Percentiles rank a stretch among this genome's conserved stretches.
Conservation (phyloP, 495 filamentous ascomycete species). For the Astrothelium macrocarpum region DNA sequence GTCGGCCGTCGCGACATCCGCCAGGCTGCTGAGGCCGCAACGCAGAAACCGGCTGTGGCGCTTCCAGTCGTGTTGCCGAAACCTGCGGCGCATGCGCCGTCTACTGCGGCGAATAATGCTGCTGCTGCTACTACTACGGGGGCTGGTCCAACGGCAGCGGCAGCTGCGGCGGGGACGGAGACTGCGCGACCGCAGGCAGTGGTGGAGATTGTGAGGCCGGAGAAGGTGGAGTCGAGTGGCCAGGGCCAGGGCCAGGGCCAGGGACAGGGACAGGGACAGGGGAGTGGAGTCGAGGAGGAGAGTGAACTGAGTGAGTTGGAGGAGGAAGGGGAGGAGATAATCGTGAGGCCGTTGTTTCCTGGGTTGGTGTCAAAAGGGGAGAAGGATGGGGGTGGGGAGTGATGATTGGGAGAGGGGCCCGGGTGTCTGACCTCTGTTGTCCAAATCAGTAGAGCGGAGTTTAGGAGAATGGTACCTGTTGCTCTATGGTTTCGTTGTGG, state of each 20-base stretch:
- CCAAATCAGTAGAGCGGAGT: too few relatives aligned
- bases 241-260: too few relatives aligned
- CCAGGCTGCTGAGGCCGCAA: constrained; percentile 50
- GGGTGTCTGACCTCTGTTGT: too few relatives aligned
- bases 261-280: not conserved
- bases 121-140: not conserved
- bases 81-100: constrained; percentile 1
- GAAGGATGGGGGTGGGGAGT: constrained; percentile 6
- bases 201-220: constrained; percentile 25
- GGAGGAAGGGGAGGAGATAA: constrained; percentile 32
- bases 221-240: too few relatives aligned
- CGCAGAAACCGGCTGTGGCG: constrained; percentile 11
- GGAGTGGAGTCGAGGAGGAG: not conserved
- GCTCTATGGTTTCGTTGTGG: too few relatives aligned
- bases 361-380: constrained; percentile 23
- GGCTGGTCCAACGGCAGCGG: not conserved
- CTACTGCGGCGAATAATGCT: not conserved
- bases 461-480: not conserved
- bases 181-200: constrained; percentile 10
- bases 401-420: not conserved
- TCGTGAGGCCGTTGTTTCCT: constrained; percentile 28
- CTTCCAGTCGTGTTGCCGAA: constrained; percentile 30
- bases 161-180: constrained; percentile 23
- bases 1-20: constrained; percentile 55
- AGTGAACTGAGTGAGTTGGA: constrained; percentile 63